Percentiles rank a stretch among this genome's conserved stretches.
Conservation (phyloP, 768 basidiomycete species). For the Russula compacta region DNA sequence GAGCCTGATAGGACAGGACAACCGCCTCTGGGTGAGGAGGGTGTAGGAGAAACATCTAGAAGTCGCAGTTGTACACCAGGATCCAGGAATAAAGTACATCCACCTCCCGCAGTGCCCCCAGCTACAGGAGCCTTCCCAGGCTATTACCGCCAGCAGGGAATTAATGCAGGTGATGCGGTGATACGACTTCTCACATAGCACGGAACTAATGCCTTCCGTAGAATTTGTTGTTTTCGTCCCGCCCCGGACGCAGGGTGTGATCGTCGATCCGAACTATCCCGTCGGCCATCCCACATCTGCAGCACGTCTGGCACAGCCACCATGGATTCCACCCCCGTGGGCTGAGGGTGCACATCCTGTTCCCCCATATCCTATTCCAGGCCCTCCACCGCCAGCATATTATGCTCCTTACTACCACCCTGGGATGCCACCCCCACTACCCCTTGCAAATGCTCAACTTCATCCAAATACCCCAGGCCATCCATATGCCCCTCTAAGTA, state of each 20-base stretch:
- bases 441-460: constrained; percentile 3
- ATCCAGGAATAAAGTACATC: constrained; percentile 27
- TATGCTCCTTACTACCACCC: constrained; percentile 19
- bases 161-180: constrained; percentile 33
- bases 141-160: constrained; percentile 61
- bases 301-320: constrained; percentile 32
- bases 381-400: constrained; percentile 13
- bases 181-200: background rate
- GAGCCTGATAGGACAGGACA: constrained; percentile 33
- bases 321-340: constrained; percentile 31
- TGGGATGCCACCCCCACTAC: constrained; percentile 24
- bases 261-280: constrained; percentile 36
- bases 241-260: constrained; percentile 30
- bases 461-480: background rate
- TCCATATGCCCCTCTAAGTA: background rate
- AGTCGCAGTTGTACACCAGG: constrained; percentile 47
- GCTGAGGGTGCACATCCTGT: constrained; percentile 24
- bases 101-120: constrained; percentile 30
- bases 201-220: background rate
- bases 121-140: constrained; percentile 34
- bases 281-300: constrained; percentile 47
- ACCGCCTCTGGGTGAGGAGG: constrained; percentile 21
- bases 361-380: constrained; percentile 14
- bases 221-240: constrained; percentile 19
- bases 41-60: constrained; percentile 31